phyloP scores from a whole-genome alignment of 179 eudicot species.

The Drosera spatulata region DNA sequence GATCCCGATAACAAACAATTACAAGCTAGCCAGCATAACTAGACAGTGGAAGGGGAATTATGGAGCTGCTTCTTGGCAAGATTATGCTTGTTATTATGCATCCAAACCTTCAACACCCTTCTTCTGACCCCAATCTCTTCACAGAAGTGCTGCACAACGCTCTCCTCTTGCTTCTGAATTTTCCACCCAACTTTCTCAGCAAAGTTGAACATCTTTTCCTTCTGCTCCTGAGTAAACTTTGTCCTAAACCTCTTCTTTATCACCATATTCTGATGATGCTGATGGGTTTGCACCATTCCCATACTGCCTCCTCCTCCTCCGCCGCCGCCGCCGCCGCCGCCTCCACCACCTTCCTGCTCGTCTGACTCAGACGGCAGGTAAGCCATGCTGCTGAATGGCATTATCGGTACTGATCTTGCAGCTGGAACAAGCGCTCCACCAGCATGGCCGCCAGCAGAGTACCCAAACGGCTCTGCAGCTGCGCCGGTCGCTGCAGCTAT shows the following conservation, averaged over 20 bases:
- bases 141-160: constrained; percentile 53
- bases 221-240: constrained; percentile 36
- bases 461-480: constrained; percentile 13
- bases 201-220: constrained; percentile 62
- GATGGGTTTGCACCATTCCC: background rate
- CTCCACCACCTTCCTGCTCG: constrained; percentile 22
- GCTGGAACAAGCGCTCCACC: constrained; percentile 1
- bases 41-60: constrained; percentile 1
- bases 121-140: constrained; percentile 63
- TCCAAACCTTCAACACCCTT: constrained; percentile 73
- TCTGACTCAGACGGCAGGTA: constrained; percentile 24
- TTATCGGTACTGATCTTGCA: constrained; percentile 13
- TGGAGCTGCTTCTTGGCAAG: constrained; percentile 35
- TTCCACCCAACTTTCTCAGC: constrained; percentile 78
- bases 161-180: constrained; percentile 63
- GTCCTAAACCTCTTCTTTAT: constrained; percentile 44
- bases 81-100: constrained; percentile 75
- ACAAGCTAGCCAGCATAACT: background rate
- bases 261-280: constrained; percentile 11
- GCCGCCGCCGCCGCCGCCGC: constrained; percentile 8
- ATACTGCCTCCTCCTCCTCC: background rate
- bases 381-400: constrained; percentile 24
- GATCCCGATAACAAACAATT: too few relatives aligned
- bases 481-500: too few relatives aligned
- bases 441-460: constrained; percentile 8